These are phyloP conservation scores for Mycena floridula DNA, from an alignment of 768 basidiomycete genomes.

Conservation along the genomic window DNA sequence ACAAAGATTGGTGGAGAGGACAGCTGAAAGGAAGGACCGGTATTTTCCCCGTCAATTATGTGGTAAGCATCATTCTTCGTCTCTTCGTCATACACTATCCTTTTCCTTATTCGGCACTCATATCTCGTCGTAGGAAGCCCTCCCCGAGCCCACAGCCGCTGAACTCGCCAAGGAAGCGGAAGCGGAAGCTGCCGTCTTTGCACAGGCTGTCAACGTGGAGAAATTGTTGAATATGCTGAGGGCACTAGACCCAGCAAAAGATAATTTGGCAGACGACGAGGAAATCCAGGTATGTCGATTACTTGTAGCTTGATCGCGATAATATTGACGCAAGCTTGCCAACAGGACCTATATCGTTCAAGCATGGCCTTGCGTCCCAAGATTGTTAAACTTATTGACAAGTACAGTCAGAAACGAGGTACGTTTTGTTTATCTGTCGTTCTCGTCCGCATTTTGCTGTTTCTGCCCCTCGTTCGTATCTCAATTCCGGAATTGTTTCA, in stretches of 20 bases:
- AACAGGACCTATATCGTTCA: slow-evolving; percentile 86
- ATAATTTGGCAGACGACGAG: slow-evolving; percentile 81
- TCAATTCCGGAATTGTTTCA: slow-evolving; percentile 1
- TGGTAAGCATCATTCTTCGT: slow-evolving; percentile 69
- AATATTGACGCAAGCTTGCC: no score
- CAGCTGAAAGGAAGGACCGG: slow-evolving; percentile 86
- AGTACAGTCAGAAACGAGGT: slow-evolving; percentile 91
- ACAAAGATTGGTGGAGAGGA: slow-evolving; percentile 97
- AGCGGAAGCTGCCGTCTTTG: slow-evolving; percentile 83
- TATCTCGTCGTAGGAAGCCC: slow-evolving; percentile 52
- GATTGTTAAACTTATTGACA: slow-evolving; percentile 95
- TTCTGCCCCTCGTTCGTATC: not conserved
- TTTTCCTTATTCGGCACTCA: not conserved
- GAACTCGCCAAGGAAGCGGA: slow-evolving; percentile 81
- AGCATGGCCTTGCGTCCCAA: slow-evolving; percentile 88
- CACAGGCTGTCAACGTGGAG: slow-evolving; percentile 83
- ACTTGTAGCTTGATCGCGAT: no score
- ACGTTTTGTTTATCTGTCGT: slow-evolving; percentile 11
- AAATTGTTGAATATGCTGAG: slow-evolving; percentile 70
- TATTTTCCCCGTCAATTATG: slow-evolving; percentile 97
- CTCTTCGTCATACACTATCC: slow-evolving; percentile 2
- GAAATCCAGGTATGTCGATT: no score
- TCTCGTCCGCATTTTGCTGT: not conserved
- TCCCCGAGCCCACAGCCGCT: slow-evolving; percentile 75
- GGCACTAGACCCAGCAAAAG: slow-evolving; percentile 68